Evolutionary conservation across 306 rosid species (phyloP).

Genomic region (Begonia peltatifolia): DNA sequence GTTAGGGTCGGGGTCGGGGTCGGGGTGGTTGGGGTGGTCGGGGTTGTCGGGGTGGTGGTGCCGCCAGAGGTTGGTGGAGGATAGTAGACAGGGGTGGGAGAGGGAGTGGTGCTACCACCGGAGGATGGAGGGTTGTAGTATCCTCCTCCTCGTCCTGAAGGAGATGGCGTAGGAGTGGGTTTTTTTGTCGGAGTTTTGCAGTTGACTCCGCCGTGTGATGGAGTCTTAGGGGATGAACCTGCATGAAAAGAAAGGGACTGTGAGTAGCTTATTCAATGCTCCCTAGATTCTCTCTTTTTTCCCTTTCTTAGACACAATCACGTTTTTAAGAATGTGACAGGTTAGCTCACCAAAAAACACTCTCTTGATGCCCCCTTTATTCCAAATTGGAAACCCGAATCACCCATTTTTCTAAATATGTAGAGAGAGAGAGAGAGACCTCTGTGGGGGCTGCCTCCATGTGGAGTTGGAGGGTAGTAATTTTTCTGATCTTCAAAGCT

Average conservation of each 20-base stretch:
- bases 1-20: slow-evolving; percentile 21
- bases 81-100: slow-evolving; percentile 14
- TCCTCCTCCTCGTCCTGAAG: slow-evolving; percentile 27
- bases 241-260: neutral
- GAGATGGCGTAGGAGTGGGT: slow-evolving; percentile 18
- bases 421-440: slow-evolving; percentile 19
- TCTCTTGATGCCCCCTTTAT: too few species aligned
- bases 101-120: slow-evolving; percentile 27
- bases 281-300: too few species aligned
- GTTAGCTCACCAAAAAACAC: too few species aligned
- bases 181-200: slow-evolving; percentile 8
- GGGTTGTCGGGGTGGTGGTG: neutral
- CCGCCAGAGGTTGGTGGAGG: neutral
- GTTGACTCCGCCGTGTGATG: slow-evolving; percentile 1
- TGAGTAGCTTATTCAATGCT: too few species aligned
- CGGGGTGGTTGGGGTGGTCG: slow-evolving; percentile 46
- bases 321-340: neutral
- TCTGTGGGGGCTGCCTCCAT: slow-evolving; percentile 37
- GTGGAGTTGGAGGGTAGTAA: slow-evolving; percentile 48
- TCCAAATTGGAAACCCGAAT: too few species aligned
- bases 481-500: slow-evolving; percentile 54
- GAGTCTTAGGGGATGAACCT: slow-evolving; percentile 14
- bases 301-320: neutral
- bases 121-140: slow-evolving; percentile 30
- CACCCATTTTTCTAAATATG: neutral